Conservation (phyloP, 257 asterid genomes). For the Solanum neorickii region DNA sequence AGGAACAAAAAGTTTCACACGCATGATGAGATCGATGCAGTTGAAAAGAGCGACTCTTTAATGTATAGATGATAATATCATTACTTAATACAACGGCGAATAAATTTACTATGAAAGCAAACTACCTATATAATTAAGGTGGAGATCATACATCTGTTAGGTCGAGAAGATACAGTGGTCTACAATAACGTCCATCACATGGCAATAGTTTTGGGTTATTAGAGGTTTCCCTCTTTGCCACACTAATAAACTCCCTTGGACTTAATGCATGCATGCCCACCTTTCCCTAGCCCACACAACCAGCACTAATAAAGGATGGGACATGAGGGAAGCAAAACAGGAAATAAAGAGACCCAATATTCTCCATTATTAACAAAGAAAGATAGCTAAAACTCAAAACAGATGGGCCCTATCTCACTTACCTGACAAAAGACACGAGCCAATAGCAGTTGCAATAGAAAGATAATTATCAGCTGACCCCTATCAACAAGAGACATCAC, state of each 20-base stretch:
- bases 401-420: background rate
- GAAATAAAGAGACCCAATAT: background rate
- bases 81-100: background rate
- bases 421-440: background rate
- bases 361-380: background rate
- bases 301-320: background rate
- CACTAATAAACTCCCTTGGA: background rate
- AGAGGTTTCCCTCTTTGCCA: background rate
- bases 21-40: background rate
- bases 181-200: background rate
- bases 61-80: background rate
- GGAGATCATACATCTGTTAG: background rate
- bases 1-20: background rate
- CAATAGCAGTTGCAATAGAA: background rate
- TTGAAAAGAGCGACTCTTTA: background rate
- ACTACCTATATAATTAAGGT: background rate
- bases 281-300: background rate
- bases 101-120: background rate
- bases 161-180: background rate
- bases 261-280: background rate
- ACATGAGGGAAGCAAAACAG: background rate
- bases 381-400: background rate
- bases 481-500: slow-evolving; percentile 60
- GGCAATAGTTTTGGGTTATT: background rate
- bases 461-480: background rate